Evolutionary conservation across 345 rosid genomes (phyloP), one percentile per base, ranked within the genome.

Genomic region (Viola odorata): DNA sequence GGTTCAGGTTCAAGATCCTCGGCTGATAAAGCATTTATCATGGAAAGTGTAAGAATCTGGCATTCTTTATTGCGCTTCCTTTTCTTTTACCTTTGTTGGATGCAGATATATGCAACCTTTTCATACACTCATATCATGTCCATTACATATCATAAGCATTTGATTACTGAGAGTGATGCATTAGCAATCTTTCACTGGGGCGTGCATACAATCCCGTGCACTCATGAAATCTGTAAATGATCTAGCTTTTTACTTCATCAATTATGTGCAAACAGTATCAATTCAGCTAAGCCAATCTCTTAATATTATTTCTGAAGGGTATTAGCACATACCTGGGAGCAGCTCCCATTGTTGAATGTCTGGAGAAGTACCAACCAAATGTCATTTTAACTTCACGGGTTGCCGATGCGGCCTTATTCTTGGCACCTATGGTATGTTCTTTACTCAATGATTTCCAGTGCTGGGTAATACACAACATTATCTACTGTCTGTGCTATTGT

Each of bases 241-340:
- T 41, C 49, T 41, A 12, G 50, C 10, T 10, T 50, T 17, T 39
- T 7, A 10, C 12, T 11, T 23, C 50, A 39, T 49, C 7, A 44
- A 16, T 13, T 47, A 37, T 40, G 32, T 23, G 32, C 32, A 23
- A 23, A 2, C 2, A 23, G 32, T 23, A 23, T 23, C 32, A 23
- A 23, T 23, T 23, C 0, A 7, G 47, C 47, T 44, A 44, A 44
- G 50, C n/a, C 7, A n/a, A 47, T 10, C 42, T 7, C 14, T 68
- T 66, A 12, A 57, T 52, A 37, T 67, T 36, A 54, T 69, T 45
- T 69, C 41, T 72, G 69, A 81, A 91, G 96, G 96, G 95, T 45
- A 57, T 73, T 53, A 80, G 96, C 78, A 89, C 98, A 36, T 91
- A 91, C 79, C 80, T 91, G 59, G 98, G 98, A 77, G 96, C 96